Evolutionary conservation across 2,329 filamentous ascomycete genomes (phyloP), one percentile per base, ranked within the genome.

Genomic region (Botryotinia globosa): DNA sequence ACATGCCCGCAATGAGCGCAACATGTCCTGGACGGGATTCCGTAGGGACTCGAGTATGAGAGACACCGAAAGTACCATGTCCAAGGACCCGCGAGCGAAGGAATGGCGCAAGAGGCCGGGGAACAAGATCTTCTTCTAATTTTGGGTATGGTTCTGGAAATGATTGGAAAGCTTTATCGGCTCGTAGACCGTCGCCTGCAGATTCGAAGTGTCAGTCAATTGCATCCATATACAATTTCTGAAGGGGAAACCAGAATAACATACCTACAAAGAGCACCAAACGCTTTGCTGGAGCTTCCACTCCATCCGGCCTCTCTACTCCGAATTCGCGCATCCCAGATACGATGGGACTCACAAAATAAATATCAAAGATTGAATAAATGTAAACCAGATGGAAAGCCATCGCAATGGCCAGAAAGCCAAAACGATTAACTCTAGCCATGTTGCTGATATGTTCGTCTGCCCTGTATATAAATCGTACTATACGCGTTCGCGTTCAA

Each of bases 281-380:
- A 75, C 96, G 90, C 82, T 96, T 93, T 8, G 97, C 95, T 1
- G 96, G 96, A 34, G 94, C 88, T 81, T 91, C 89, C 68, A 82
- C 82, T 69, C 84, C 83, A 59, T 83, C 77, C 56, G 87, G 84
- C 72, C 90, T 86, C 74, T 94, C 88, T 54, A 97, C 86, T 63
- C 85, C 84, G 82, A 94, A 94, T 74, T 94, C 88, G 79, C 88
- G 89, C 96, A 99, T 99, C 80, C 96, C 96, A 85, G 91, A 92
- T 71, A 98, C 96, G 78, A 99, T 96, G 34, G 96, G 96, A 81
- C 94, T 98, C 80, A 98, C 94, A 81, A 99, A 99, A 84, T 99
- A 98, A 76, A 98, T 96, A 82, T 98, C 94, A 84, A 99, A 99
- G 80, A 98, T 98, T 74, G 94, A 97, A 81, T 91, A 92, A 72